Evolutionary conservation across 495 filamentous ascomycete genomes (phyloP).

Genomic region (Aspergillus nanangensis): DNA sequence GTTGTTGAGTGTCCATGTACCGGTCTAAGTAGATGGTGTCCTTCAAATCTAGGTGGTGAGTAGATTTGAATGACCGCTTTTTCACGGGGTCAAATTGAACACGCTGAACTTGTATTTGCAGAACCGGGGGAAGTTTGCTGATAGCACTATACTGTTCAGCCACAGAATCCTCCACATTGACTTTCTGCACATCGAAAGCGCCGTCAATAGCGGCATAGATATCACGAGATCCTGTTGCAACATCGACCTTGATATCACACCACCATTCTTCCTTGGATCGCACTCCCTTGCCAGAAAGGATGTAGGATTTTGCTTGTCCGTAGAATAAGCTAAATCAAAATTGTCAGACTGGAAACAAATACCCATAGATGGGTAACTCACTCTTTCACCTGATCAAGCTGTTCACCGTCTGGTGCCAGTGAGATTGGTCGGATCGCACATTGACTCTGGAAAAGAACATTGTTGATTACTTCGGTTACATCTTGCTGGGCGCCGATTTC

Average conservation of each 20-base stretch:
- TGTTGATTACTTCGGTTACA: slow-evolving; percentile 91
- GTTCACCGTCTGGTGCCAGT: slow-evolving; percentile 61
- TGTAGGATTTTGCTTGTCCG: slow-evolving; percentile 51
- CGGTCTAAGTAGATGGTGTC: slow-evolving; percentile 83
- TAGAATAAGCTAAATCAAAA: slow-evolving; percentile 49
- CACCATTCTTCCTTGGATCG: slow-evolving; percentile 54
- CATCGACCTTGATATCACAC: slow-evolving; percentile 60
- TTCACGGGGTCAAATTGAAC: slow-evolving; percentile 62
- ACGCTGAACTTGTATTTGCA: slow-evolving; percentile 86
- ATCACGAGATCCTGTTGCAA: slow-evolving; percentile 56
- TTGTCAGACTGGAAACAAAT: neutral
- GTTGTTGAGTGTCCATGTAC: slow-evolving; percentile 69
- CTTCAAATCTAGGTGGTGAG: slow-evolving; percentile 67
- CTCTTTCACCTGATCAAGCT: slow-evolving; percentile 73
- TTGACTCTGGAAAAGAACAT: slow-evolving; percentile 83
- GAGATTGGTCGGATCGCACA: slow-evolving; percentile 71
- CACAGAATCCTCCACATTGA: slow-evolving; percentile 58
- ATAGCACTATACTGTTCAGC: slow-evolving; percentile 73
- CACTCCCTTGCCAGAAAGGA: slow-evolving; percentile 36
- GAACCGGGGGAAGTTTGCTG: slow-evolving; percentile 68
- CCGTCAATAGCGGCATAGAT: slow-evolving; percentile 82
- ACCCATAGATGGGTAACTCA: slow-evolving; percentile 20
- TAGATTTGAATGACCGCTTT: slow-evolving; percentile 65
- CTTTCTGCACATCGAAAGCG: slow-evolving; percentile 72
- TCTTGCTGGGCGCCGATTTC: slow-evolving; percentile 75